A percentile compares a stretch with the other conserved stretches of the same genome.
Conservation (phyloP, 495 filamentous ascomycete species). For the Pyronema omphalodes region DNA sequence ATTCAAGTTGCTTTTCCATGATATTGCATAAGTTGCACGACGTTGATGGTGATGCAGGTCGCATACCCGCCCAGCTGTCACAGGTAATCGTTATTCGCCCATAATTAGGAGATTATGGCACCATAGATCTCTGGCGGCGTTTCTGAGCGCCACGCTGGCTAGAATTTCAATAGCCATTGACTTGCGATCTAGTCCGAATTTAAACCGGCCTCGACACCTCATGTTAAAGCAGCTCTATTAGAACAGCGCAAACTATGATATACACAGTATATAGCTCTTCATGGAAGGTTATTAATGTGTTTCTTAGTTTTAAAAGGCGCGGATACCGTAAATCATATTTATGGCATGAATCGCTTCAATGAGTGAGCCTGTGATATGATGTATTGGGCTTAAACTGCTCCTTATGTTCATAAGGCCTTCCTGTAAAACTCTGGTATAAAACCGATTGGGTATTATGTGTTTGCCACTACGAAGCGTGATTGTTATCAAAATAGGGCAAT, state of each 20-base stretch:
- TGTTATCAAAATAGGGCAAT: background rate
- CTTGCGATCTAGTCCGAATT: background rate
- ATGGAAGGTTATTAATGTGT: background rate
- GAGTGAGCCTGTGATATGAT: too few relatives aligned
- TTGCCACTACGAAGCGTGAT: background rate
- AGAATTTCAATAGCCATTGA: background rate
- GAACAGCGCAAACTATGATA: background rate
- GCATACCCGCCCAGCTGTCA: background rate
- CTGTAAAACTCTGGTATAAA: background rate
- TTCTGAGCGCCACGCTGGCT: background rate
- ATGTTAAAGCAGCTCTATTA: background rate
- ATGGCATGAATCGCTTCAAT: too few relatives aligned
- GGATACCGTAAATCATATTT: too few relatives aligned
- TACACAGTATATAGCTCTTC: background rate
- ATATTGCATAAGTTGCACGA: too few relatives aligned
- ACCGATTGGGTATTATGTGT: background rate
- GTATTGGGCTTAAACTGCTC: too few relatives aligned
- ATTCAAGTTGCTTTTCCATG: background rate
- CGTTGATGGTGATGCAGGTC: background rate
- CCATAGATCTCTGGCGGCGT: background rate
- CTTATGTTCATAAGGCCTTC: too few relatives aligned
- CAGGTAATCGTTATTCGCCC: background rate
- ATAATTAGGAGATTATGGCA: background rate
- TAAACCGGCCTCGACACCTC: background rate
- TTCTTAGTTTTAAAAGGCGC: too few relatives aligned